Evolutionary conservation across 192 early-diverging fungal genomes (phyloP).

Genomic region (Funneliformis mosseae): DNA sequence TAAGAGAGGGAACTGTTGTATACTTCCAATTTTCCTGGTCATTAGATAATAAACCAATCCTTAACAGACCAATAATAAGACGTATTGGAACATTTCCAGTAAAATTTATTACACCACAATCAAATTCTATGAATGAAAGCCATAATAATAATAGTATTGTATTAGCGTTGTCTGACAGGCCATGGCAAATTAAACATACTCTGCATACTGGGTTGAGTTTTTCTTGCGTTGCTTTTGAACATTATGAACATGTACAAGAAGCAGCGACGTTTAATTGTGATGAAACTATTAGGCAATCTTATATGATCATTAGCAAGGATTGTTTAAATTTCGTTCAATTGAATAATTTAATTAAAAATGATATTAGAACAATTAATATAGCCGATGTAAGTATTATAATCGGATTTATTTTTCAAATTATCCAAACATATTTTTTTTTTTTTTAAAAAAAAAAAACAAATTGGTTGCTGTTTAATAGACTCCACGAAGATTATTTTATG

Average conservation of each 20-base stretch:
- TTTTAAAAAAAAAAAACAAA: background rate
- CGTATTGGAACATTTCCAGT: slow-evolving; percentile 20
- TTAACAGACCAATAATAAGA: background rate
- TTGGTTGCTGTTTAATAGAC: background rate
- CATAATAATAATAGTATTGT: background rate
- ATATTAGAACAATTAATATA: background rate
- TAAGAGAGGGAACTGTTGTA: slow-evolving; percentile 14
- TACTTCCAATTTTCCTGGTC: slow-evolving; percentile 14
- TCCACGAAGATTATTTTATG: slow-evolving; percentile 17
- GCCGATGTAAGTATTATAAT: slow-evolving; percentile 12
- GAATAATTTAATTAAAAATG: slow-evolving; percentile 5
- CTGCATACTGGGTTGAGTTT: background rate
- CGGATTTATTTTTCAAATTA: background rate
- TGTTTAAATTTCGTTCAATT: slow-evolving; percentile 28
- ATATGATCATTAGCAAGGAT: slow-evolving; percentile 22
- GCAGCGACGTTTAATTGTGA: background rate
- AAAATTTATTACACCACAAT: slow-evolving; percentile 8
- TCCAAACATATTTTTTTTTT: too few species aligned
- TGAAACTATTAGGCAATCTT: background rate
- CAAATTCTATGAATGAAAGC: background rate
- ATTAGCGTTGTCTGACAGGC: slow-evolving; percentile 19
- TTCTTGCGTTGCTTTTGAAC: slow-evolving; percentile 17
- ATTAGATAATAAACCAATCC: background rate
- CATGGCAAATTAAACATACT: slow-evolving; percentile 10
- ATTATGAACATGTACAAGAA: slow-evolving; percentile 28